Percentiles rank a stretch among this genome's conserved stretches.
phyloP scores from a whole-genome alignment of 176 grass and related monocot genomes.

The Dactylis glomerata region DNA sequence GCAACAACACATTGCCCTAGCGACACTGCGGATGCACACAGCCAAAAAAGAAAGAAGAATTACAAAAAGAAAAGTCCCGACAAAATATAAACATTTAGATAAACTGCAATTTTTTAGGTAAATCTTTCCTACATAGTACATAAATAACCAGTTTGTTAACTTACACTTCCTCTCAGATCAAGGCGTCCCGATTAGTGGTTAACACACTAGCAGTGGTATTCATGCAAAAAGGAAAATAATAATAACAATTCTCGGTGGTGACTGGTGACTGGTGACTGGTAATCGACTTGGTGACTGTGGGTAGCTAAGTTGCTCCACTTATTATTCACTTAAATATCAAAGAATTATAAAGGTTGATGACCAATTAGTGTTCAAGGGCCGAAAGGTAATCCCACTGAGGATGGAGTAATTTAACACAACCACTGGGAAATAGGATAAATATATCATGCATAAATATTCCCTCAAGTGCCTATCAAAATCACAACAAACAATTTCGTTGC shows the following conservation, averaged over 20 bases:
- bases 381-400: slow-evolving; percentile 22
- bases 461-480: not conserved
- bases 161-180: not conserved
- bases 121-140: not conserved
- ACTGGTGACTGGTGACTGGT: not conserved
- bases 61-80: too few species aligned
- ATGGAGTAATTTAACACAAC: not conserved
- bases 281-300: not conserved
- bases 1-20: too few species aligned
- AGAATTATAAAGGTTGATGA: slow-evolving; percentile 23
- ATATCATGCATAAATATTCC: not conserved
- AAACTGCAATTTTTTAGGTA: not conserved
- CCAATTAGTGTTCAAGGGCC: not conserved
- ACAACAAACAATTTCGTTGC: not conserved
- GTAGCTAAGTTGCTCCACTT: slow-evolving; percentile 39
- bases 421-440: not conserved
- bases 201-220: slow-evolving; percentile 10
- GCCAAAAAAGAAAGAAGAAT: too few species aligned
- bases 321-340: slow-evolving; percentile 26
- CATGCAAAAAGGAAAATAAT: not conserved
- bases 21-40: too few species aligned
- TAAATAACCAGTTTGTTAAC: not conserved
- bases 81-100: slow-evolving; percentile 4
- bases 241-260: not conserved
- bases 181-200: not conserved